Evolutionary conservation across 306 rosid species (phyloP).

Genomic region (Hippophae rhamnoides): DNA sequence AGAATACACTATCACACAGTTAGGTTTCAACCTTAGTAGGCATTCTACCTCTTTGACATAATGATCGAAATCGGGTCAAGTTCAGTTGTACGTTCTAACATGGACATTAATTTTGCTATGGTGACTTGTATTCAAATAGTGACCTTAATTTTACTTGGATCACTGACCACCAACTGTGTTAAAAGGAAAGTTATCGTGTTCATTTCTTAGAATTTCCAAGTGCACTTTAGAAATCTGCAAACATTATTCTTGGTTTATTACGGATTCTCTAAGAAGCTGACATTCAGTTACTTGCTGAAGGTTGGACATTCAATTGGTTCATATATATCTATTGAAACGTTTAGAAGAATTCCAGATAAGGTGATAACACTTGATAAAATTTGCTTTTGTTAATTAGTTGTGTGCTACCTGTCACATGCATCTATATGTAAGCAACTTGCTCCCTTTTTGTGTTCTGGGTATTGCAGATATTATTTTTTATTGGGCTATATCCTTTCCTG

Average conservation of each 20-base stretch:
- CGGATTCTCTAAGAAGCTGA: constrained; percentile 21
- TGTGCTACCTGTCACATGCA: constrained; percentile 18
- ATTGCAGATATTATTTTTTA: constrained; percentile 56
- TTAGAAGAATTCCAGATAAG: constrained; percentile 48
- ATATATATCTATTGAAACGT: constrained; percentile 50
- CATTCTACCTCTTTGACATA: not conserved
- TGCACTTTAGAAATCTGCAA: constrained; percentile 11
- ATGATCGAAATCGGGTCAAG: too few species aligned
- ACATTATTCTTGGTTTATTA: constrained; percentile 8
- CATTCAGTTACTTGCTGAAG: constrained; percentile 30
- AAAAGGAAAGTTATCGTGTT: not conserved
- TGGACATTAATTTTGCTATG: too few species aligned
- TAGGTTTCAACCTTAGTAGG: not conserved
- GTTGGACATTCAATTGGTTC: constrained; percentile 94
- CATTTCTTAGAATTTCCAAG: constrained; percentile 10
- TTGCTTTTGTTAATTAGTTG: not conserved
- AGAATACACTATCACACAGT: not conserved
- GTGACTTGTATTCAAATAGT: not conserved
- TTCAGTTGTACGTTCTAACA: too few species aligned
- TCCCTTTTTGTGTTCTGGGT: constrained; percentile 21
- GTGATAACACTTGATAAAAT: constrained; percentile 29
- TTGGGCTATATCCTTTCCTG: constrained; percentile 86
- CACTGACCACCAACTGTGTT: not conserved
- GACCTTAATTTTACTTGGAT: constrained; percentile 1
- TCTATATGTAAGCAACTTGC: constrained; percentile 14